A percentile compares a stretch with the other conserved stretches of the same genome.
Conservation (phyloP, 306 rosid genomes). For the Quillaja saponaria region DNA sequence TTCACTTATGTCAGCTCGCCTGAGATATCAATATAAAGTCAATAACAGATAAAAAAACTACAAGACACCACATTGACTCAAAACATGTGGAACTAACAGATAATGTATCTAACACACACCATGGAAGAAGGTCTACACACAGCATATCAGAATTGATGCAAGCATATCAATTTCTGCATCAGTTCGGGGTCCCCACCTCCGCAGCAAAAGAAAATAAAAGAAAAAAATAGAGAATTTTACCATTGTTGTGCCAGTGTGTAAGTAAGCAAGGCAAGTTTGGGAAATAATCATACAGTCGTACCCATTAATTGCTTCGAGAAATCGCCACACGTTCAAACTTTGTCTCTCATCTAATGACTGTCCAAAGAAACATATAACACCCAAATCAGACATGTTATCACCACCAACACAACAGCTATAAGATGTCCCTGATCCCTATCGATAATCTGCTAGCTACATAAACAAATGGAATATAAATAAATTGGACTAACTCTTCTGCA, state of each 20-base stretch:
- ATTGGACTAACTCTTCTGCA: constrained; percentile 82
- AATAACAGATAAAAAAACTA: constrained; percentile 15
- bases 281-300: constrained; percentile 52
- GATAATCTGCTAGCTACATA: constrained; percentile 2
- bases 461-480: background rate
- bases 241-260: background rate
- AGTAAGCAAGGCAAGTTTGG: constrained; percentile 10
- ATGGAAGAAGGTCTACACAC: too few species aligned
- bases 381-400: constrained; percentile 31
- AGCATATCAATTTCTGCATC: constrained; percentile 17
- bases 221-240: background rate
- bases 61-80: constrained; percentile 7
- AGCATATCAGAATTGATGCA: background rate
- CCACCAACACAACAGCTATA: constrained; percentile 21
- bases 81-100: constrained; percentile 3
- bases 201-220: constrained; percentile 1
- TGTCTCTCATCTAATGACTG: constrained; percentile 87
- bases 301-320: constrained; percentile 93
- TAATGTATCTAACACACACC: background rate
- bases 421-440: background rate
- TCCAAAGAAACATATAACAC: constrained; percentile 27
- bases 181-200: background rate
- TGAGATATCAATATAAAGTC: constrained; percentile 32
- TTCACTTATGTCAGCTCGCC: constrained; percentile 81
- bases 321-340: constrained; percentile 83